A percentile compares a stretch with the other conserved stretches of the same genome.
Conservation (phyloP, 345 rosid genomes). For the Salix arbutifolia region DNA sequence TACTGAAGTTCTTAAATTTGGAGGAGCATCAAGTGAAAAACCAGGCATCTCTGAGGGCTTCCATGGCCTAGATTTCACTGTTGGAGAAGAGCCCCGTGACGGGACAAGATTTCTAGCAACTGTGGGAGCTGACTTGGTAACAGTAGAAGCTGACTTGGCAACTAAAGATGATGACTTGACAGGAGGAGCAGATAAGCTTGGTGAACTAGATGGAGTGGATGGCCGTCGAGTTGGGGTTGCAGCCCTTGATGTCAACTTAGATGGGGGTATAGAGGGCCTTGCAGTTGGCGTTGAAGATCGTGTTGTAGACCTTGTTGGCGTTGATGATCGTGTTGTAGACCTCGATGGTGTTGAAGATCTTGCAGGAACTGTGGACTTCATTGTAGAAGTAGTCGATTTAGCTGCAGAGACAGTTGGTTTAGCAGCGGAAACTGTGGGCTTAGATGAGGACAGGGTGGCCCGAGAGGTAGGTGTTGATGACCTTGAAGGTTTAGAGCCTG, state of each 20-base stretch:
- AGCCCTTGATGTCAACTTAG: slow-evolving; percentile 69
- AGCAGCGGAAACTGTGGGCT: slow-evolving; percentile 37
- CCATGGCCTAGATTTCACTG: slow-evolving; percentile 83
- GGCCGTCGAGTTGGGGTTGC: slow-evolving; percentile 88
- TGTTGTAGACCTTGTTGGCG: slow-evolving; percentile 64
- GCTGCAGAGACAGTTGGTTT: slow-evolving; percentile 31
- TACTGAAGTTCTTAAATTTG: slow-evolving; percentile 82
- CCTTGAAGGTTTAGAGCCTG: slow-evolving; percentile 57
- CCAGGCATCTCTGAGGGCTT: slow-evolving; percentile 99
- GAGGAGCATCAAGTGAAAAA: slow-evolving; percentile 88
- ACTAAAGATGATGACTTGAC: slow-evolving; percentile 42
- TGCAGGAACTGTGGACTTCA: slow-evolving; percentile 50
- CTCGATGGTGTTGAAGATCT: slow-evolving; percentile 93
- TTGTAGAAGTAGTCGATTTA: slow-evolving; percentile 41
- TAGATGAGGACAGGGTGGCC: slow-evolving; percentile 55
- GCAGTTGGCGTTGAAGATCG: slow-evolving; percentile 89
- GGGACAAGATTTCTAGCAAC: slow-evolving; percentile 27
- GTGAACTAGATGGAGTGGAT: slow-evolving; percentile 49
- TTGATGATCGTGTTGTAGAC: slow-evolving; percentile 61
- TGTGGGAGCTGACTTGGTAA: slow-evolving; percentile 14
- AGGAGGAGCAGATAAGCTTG: slow-evolving; percentile 47
- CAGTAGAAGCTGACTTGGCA: slow-evolving; percentile 27
- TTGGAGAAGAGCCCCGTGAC: slow-evolving; percentile 77
- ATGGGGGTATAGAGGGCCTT: slow-evolving; percentile 62
- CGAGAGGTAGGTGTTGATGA: slow-evolving; percentile 88